phyloP scores from a whole-genome alignment of 345 rosid species.

The Pugionium cornutum region DNA sequence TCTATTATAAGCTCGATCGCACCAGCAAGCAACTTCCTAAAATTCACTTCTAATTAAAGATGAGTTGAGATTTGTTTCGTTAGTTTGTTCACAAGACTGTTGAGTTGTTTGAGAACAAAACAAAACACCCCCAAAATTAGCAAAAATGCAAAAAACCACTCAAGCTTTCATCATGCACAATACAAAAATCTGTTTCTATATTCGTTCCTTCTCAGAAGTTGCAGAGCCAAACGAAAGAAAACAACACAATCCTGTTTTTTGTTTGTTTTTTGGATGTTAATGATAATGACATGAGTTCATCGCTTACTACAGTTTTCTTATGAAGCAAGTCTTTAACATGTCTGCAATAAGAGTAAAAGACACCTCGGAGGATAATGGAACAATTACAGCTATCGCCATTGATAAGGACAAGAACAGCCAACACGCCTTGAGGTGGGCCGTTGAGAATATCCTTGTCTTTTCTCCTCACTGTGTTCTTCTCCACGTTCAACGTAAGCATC shows the following conservation, averaged over 20 bases:
- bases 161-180: conserved; percentile 12
- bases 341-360: conserved; percentile 22
- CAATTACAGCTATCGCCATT: conserved; percentile 55
- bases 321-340: conserved; percentile 31
- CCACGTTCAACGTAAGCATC: conserved; percentile 48
- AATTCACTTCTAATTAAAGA: conserved; percentile 20
- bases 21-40: conserved; percentile 22
- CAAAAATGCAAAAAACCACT: conserved; percentile 24
- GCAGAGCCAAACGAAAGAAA: conserved; percentile 21
- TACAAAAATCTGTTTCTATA: conserved; percentile 19
- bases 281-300: background rate
- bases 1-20: background rate
- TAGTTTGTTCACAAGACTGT: conserved; percentile 33
- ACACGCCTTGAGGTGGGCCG: conserved; percentile 75
- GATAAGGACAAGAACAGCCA: conserved; percentile 84
- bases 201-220: conserved; percentile 9
- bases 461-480: conserved; percentile 65
- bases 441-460: conserved; percentile 55
- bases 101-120: conserved; percentile 26
- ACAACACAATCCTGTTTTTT: conserved; percentile 16
- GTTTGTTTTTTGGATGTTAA: conserved; percentile 4
- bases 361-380: conserved; percentile 11
- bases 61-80: conserved; percentile 7
- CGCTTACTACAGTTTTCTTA: conserved; percentile 25
- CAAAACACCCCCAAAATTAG: conserved; percentile 22